Conservation (phyloP, 2,329 filamentous ascomycete genomes). For the Hymenoscyphus occultus region DNA sequence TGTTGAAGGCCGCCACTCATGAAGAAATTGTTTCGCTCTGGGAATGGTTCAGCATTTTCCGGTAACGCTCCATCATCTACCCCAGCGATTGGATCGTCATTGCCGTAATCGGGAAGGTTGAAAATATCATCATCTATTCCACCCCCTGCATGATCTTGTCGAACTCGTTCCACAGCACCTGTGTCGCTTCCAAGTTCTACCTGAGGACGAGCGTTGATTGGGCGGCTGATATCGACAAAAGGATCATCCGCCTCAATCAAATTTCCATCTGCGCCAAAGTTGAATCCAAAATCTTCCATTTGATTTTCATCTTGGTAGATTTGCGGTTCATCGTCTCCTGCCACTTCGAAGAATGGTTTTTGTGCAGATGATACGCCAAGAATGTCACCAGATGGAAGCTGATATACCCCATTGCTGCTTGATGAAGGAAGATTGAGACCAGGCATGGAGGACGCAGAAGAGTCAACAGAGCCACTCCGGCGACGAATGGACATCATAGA, state of each 20-base stretch:
- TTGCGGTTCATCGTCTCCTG: constrained; percentile 29
- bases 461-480: constrained; percentile 26
- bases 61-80: constrained; percentile 35
- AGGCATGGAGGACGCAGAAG: constrained; percentile 35
- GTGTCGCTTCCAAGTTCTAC: constrained; percentile 34
- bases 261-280: constrained; percentile 60
- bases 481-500: constrained; percentile 36
- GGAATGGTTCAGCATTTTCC: constrained; percentile 33
- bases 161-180: constrained; percentile 40
- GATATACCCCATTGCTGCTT: constrained; percentile 39
- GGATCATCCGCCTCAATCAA: constrained; percentile 45
- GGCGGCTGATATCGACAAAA: constrained; percentile 25
- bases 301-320: background rate
- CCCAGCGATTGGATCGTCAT: constrained; percentile 12
- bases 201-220: constrained; percentile 14
- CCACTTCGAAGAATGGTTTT: constrained; percentile 32
- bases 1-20: constrained; percentile 28
- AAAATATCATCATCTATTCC: constrained; percentile 19
- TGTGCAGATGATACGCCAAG: constrained; percentile 37
- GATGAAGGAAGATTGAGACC: constrained; percentile 49
- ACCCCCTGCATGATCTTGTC: constrained; percentile 43
- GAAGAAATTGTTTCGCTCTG: constrained; percentile 15
- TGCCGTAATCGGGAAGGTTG: constrained; percentile 26
- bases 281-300: constrained; percentile 40
- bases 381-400: constrained; percentile 29